Conservation (phyloP, 768 basidiomycete genomes). For the Hydnum rufescens region DNA sequence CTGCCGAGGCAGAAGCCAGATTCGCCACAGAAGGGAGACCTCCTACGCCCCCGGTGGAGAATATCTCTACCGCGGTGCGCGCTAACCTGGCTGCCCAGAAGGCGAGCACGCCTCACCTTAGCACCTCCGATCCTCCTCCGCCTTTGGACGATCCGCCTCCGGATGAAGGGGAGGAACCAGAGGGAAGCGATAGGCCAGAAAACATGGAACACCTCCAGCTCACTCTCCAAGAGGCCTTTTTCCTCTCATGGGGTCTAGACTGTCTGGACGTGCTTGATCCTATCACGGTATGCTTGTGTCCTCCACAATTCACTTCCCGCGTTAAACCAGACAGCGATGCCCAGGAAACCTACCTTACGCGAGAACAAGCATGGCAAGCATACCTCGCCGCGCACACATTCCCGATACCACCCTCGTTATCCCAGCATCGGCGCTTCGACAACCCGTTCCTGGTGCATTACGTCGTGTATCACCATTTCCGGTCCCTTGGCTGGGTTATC, state of each 20-base stretch:
- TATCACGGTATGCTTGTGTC: slow-evolving; percentile 31
- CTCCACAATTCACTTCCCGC: slow-evolving; percentile 19
- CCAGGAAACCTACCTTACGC: slow-evolving; percentile 13
- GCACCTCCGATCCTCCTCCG: slow-evolving; percentile 3
- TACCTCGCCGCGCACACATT: slow-evolving; percentile 34
- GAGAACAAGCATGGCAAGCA: slow-evolving; percentile 30
- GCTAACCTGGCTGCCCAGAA: not conserved
- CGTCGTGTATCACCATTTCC: slow-evolving; percentile 81
- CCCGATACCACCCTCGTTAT: not conserved
- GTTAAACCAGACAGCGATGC: slow-evolving; percentile 31
- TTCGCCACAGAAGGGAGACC: slow-evolving; percentile 43
- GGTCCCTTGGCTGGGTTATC: slow-evolving; percentile 92
- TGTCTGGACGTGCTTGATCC: slow-evolving; percentile 56
- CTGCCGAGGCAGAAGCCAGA: slow-evolving; percentile 56
- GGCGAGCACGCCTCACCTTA: not conserved
- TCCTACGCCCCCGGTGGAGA: slow-evolving; percentile 1
- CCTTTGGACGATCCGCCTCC: slow-evolving; percentile 24
- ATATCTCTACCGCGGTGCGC: not conserved
- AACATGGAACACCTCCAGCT: slow-evolving; percentile 84
- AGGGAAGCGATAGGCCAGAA: slow-evolving; percentile 30
- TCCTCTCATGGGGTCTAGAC: slow-evolving; percentile 65
- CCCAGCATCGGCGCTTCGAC: slow-evolving; percentile 31
- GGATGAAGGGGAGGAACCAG: slow-evolving; percentile 25
- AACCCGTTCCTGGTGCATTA: slow-evolving; percentile 88
- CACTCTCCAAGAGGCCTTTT: slow-evolving; percentile 76